Conservation (phyloP, 345 rosid species). For the Eucalyptus albens region DNA sequence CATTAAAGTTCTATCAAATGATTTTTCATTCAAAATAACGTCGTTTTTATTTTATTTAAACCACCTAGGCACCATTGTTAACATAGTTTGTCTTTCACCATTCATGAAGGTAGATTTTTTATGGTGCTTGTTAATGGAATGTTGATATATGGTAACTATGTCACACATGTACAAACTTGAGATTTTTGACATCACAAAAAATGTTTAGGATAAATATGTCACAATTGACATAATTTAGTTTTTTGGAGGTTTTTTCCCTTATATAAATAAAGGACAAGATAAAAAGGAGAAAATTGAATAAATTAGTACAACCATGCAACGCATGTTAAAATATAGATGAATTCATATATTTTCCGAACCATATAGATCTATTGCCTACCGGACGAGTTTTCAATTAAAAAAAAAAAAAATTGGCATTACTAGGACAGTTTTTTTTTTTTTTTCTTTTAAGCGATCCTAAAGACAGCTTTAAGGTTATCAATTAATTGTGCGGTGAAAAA, state of each 20-base stretch:
- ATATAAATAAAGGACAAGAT: not conserved
- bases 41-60: too few species aligned
- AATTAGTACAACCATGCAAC: not conserved
- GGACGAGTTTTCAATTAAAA: not conserved
- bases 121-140: accelerated
- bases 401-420: not conserved
- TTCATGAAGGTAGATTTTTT: too few species aligned
- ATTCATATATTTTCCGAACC: not conserved
- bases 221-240: too few species aligned
- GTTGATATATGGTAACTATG: too few species aligned
- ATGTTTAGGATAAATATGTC: too few species aligned
- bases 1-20: too few species aligned
- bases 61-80: too few species aligned
- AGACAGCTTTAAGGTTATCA: not conserved
- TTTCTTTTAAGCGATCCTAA: not conserved
- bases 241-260: too few species aligned
- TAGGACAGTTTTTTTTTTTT: not conserved
- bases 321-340: not conserved
- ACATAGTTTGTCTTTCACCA: too few species aligned
- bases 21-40: too few species aligned
- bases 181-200: too few species aligned
- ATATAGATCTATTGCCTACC: not conserved
- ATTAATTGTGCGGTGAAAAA: not conserved
- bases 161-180: too few species aligned
- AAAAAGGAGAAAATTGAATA: not conserved